phyloP scores from a whole-genome alignment of 768 basidiomycete species.

The Leccinum rimulosum region DNA sequence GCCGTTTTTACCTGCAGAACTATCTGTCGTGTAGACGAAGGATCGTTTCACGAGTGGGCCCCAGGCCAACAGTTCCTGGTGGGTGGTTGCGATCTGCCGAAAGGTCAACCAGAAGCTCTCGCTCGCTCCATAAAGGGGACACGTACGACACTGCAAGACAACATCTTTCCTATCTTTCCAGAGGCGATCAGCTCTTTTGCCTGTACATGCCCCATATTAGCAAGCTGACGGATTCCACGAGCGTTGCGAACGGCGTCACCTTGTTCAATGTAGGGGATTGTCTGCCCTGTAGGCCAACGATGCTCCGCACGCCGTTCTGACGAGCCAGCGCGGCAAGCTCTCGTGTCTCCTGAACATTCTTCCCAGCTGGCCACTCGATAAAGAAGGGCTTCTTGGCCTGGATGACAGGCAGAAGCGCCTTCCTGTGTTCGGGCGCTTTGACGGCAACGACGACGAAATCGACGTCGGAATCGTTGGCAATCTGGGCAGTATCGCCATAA shows the following conservation, averaged over 20 bases:
- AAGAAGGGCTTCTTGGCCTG: slow-evolving; percentile 14
- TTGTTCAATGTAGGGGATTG: slow-evolving; percentile 12
- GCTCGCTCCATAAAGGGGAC: not conserved
- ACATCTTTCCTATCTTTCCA: slow-evolving; percentile 8
- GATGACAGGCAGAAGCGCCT: slow-evolving; percentile 10
- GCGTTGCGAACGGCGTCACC: not conserved
- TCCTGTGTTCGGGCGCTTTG: slow-evolving; percentile 9
- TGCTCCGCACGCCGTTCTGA: slow-evolving; percentile 3
- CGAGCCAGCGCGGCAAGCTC: slow-evolving; percentile 11
- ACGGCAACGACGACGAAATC: slow-evolving; percentile 13
- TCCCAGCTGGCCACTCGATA: slow-evolving; percentile 14
- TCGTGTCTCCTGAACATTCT: slow-evolving; percentile 5
- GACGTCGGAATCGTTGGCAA: slow-evolving; percentile 15
- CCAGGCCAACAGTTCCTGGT: not conserved
- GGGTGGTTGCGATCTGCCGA: not conserved
- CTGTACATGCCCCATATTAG: not conserved
- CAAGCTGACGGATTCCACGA: too few relatives aligned
- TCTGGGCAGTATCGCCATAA: slow-evolving; percentile 11
- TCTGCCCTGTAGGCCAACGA: slow-evolving; percentile 11
- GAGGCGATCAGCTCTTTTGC: slow-evolving; percentile 8
- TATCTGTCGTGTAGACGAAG: not conserved
- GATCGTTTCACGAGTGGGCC: slow-evolving; percentile 5
- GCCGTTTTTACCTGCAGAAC: not conserved
- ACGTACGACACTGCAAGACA: slow-evolving; percentile 12
- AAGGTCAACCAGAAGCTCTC: not conserved